A percentile compares a stretch with the other conserved stretches of the same genome.
These are phyloP conservation scores for Penicillium freii DNA, from an alignment of 2,329 filamentous ascomycete species.

Conservation along the genomic window DNA sequence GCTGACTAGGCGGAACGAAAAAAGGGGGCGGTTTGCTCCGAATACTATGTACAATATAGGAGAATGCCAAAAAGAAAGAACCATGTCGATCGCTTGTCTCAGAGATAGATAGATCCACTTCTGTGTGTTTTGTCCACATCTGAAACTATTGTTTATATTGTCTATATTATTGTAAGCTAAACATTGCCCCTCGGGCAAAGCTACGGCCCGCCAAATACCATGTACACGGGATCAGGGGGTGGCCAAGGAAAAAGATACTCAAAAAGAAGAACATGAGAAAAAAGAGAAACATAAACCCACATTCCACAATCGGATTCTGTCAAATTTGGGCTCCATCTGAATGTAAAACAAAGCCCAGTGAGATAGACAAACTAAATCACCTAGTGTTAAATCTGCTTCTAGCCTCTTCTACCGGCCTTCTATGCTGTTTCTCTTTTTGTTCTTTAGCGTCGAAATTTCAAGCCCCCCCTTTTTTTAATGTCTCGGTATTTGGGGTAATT, in stretches of 20 bases:
- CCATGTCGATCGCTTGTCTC: conserved; percentile 10
- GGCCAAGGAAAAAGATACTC: background rate
- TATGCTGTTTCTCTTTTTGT: conserved; percentile 4
- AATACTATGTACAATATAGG: background rate
- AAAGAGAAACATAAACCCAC: background rate
- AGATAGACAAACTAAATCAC: background rate
- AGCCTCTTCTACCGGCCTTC: conserved; percentile 8
- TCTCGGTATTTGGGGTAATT: conserved; percentile 3
- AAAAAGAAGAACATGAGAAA: background rate
- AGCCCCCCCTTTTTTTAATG: conserved; percentile 12
- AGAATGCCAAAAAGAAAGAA: background rate
- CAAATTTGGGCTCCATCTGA: background rate
- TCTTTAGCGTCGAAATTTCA: background rate
- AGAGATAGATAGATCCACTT: conserved; percentile 3
- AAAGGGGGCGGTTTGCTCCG: background rate
- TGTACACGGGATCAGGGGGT: background rate
- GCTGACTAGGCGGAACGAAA: background rate
- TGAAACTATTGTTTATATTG: conserved; percentile 11
- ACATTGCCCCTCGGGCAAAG: background rate
- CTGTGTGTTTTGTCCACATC: conserved; percentile 7
- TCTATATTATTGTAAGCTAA: conserved; percentile 4
- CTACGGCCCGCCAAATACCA: background rate
- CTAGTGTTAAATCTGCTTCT: conserved; percentile 4
- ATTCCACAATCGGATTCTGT: background rate
- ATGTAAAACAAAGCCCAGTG: conserved; percentile 11